Conservation (phyloP, 495 filamentous ascomycete species). For the Penicillium subrubescens region DNA sequence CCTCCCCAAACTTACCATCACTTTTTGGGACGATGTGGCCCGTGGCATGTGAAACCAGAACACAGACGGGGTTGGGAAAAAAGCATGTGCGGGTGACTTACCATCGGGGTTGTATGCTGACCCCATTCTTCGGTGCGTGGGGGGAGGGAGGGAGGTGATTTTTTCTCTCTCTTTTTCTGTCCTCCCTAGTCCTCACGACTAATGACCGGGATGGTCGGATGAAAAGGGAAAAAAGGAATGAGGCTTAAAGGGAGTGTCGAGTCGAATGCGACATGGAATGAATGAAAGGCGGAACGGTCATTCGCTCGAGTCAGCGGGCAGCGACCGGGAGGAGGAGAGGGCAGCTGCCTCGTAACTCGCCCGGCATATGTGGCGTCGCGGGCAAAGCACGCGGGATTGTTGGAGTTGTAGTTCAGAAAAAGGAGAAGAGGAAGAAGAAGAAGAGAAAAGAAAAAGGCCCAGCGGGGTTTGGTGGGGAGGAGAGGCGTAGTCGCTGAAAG, state of each 20-base stretch:
- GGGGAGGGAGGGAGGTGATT: background rate
- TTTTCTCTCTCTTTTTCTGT: background rate
- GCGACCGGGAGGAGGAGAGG: slow-evolving; percentile 27
- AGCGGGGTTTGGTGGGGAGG: slow-evolving; percentile 32
- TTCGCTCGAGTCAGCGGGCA: slow-evolving; percentile 32
- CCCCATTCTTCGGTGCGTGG: slow-evolving; percentile 39
- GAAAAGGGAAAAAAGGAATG: slow-evolving; percentile 8
- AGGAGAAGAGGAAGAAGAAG: slow-evolving; percentile 8
- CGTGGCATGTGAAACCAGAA: slow-evolving; percentile 27
- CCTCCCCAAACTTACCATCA: slow-evolving; percentile 1
- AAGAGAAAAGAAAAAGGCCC: slow-evolving; percentile 11
- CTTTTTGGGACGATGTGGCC: background rate
- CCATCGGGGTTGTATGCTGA: slow-evolving; percentile 44
- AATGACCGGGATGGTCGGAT: background rate
- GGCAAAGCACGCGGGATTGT: slow-evolving; percentile 26
- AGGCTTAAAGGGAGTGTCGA: slow-evolving; percentile 33
- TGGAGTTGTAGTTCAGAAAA: background rate
- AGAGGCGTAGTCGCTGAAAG: slow-evolving; percentile 46
- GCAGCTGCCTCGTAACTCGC: slow-evolving; percentile 44
- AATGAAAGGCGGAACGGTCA: slow-evolving; percentile 22
- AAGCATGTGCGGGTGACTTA: slow-evolving; percentile 35
- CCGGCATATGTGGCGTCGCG: slow-evolving; percentile 38
- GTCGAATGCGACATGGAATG: slow-evolving; percentile 28
- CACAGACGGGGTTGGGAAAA: slow-evolving; percentile 9
- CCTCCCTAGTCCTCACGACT: slow-evolving; percentile 3